These are phyloP conservation scores for Oryza nivara DNA, from an alignment of 176 grass and related monocot species.

Conservation along the genomic window DNA sequence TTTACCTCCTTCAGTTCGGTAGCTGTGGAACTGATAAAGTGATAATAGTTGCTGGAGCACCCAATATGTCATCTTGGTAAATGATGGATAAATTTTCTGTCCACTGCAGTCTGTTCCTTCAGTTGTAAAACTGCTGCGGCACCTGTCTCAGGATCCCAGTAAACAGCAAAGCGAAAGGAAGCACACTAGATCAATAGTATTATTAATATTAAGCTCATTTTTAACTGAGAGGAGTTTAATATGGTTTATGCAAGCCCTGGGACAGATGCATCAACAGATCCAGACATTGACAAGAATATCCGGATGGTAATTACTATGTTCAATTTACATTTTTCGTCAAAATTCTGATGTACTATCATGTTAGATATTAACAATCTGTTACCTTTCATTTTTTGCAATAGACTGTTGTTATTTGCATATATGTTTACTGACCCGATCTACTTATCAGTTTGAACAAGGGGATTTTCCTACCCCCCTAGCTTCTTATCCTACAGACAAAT, in stretches of 20 bases:
- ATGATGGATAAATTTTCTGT: no score
- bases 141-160: background rate
- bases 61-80: no score
- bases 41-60: no score
- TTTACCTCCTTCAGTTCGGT: no score
- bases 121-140: no score
- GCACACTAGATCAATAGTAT: slow-evolving; percentile 24
- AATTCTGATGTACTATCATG: background rate
- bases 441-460: slow-evolving; percentile 62
- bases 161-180: slow-evolving; percentile 22
- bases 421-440: slow-evolving; percentile 22
- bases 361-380: background rate
- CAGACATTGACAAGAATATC: slow-evolving; percentile 61
- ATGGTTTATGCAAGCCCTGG: slow-evolving; percentile 73
- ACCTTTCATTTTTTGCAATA: background rate
- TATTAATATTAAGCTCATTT: slow-evolving; percentile 13
- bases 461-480: slow-evolving; percentile 21
- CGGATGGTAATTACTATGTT: slow-evolving; percentile 49
- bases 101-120: no score
- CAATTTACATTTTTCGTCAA: background rate
- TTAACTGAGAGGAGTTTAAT: slow-evolving; percentile 47
- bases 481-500: slow-evolving; percentile 49
- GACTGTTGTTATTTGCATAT: background rate
- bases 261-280: slow-evolving; percentile 82
- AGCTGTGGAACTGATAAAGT: no score